These are phyloP conservation scores for Thielaviopsis punctulata DNA, from an alignment of 2,329 filamentous ascomycete species.

Conservation along the genomic window DNA sequence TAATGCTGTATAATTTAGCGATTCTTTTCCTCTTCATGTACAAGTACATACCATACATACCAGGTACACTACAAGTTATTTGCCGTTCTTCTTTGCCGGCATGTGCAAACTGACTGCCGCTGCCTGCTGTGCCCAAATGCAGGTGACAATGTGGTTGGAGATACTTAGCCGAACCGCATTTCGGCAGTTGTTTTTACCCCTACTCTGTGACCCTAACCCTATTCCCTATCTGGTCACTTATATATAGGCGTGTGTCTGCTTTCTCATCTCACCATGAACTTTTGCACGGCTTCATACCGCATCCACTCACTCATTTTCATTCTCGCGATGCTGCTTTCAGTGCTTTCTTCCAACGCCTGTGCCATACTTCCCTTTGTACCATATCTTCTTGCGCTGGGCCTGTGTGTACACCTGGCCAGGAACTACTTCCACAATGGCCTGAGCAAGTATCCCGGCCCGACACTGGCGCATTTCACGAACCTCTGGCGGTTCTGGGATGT, in stretches of 20 bases:
- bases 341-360: slow-evolving; percentile 21
- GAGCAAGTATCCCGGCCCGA: slow-evolving; percentile 55
- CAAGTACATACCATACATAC: neutral
- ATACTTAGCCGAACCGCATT: neutral
- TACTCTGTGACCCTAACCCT: too few species aligned
- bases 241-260: too few species aligned
- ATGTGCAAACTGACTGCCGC: neutral
- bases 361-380: slow-evolving; percentile 93
- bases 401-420: slow-evolving; percentile 42
- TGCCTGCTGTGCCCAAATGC: too few species aligned
- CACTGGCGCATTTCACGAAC: slow-evolving; percentile 45
- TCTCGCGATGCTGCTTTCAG: slow-evolving; percentile 4
- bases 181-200: slow-evolving; percentile 3
- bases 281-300: too few species aligned
- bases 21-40: neutral
- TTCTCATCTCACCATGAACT: too few species aligned
- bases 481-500: slow-evolving; percentile 63
- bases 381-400: slow-evolving; percentile 51
- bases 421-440: slow-evolving; percentile 34
- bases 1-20: neutral
- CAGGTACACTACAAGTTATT: too few species aligned
- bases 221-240: too few species aligned
- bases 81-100: neutral
- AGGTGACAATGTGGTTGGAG: neutral
- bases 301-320: neutral